Percentiles rank a stretch among this genome's conserved stretches.
Conservation (phyloP, 805 yeast species). For the Hemisphaericaspora nanyangensis region DNA sequence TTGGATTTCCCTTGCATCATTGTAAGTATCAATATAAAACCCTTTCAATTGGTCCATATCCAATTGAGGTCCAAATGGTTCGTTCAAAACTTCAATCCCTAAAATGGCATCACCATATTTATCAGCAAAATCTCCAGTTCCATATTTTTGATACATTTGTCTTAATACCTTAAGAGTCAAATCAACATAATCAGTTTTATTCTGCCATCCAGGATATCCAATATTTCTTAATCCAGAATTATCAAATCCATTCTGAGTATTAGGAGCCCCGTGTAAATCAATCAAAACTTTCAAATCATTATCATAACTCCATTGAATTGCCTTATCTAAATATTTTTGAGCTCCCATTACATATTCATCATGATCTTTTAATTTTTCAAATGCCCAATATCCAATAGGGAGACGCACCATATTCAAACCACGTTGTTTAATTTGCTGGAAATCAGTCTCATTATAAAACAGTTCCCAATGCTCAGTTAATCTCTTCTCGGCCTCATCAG, state of each 20-base stretch:
- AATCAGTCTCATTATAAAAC: conserved; percentile 59
- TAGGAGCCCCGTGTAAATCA: conserved; percentile 80
- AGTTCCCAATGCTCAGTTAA: conserved; percentile 53
- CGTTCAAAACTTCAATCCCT: conserved; percentile 40
- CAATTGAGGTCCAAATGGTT: conserved; percentile 30
- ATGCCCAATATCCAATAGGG: conserved; percentile 84
- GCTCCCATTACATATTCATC: conserved; percentile 72
- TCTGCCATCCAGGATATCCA: conserved; percentile 35
- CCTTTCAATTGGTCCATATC: conserved; percentile 17
- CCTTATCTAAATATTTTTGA: conserved; percentile 57
- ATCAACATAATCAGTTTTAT: conserved; percentile 22
- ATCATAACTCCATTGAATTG: conserved; percentile 63
- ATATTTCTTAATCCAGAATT: conserved; percentile 64
- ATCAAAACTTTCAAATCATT: conserved; percentile 65
- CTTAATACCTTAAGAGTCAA: conserved; percentile 31
- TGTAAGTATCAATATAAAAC: conserved; percentile 28
- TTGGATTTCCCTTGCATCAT: conserved; percentile 28
- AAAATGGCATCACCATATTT: conserved; percentile 29
- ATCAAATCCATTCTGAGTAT: conserved; percentile 84
- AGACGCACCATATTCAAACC: conserved; percentile 71
- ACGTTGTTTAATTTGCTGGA: conserved; percentile 42
- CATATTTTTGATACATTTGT: conserved; percentile 32
- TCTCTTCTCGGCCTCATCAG: conserved; percentile 37
- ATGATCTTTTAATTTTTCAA: conserved; percentile 33
- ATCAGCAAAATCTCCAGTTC: conserved; percentile 19